Conservation (phyloP, 1,284 basidiomycete species). For the Paramarasmius palmivorus region DNA sequence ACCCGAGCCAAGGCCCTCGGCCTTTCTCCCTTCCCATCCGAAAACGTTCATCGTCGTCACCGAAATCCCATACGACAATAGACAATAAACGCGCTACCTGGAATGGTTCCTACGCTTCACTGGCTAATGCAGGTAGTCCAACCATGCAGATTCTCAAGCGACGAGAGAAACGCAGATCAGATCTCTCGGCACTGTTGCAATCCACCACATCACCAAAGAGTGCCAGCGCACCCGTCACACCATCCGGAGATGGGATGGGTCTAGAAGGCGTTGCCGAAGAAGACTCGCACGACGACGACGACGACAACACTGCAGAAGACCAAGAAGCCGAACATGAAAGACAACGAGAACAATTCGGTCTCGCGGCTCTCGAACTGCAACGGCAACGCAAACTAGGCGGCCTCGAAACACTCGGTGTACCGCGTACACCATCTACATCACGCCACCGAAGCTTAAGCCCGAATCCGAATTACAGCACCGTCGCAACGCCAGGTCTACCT, state of each 20-base stretch:
- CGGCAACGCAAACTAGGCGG: constrained; percentile 53
- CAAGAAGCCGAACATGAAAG: too few relatives aligned
- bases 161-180: constrained; percentile 53
- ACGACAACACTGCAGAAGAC: constrained; percentile 24
- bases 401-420: constrained; percentile 42
- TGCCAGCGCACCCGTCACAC: constrained; percentile 52
- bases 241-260: constrained; percentile 21
- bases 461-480: constrained; percentile 16
- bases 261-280: constrained; percentile 28
- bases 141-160: constrained; percentile 40
- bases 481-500: constrained; percentile 7
- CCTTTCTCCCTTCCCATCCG: constrained; percentile 45
- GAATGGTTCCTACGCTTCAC: constrained; percentile 63
- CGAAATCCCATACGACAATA: constrained; percentile 21
- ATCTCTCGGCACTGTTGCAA: constrained; percentile 48
- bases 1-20: constrained; percentile 15
- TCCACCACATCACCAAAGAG: constrained; percentile 27
- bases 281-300: constrained; percentile 41
- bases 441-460: background rate
- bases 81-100: constrained; percentile 68
- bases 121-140: constrained; percentile 46
- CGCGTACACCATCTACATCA: too few relatives aligned
- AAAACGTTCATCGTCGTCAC: constrained; percentile 25
- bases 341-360: constrained; percentile 53
- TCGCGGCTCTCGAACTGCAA: constrained; percentile 58